Conservation (phyloP, 441 rosid species). For the Erysimum cheiri region DNA sequence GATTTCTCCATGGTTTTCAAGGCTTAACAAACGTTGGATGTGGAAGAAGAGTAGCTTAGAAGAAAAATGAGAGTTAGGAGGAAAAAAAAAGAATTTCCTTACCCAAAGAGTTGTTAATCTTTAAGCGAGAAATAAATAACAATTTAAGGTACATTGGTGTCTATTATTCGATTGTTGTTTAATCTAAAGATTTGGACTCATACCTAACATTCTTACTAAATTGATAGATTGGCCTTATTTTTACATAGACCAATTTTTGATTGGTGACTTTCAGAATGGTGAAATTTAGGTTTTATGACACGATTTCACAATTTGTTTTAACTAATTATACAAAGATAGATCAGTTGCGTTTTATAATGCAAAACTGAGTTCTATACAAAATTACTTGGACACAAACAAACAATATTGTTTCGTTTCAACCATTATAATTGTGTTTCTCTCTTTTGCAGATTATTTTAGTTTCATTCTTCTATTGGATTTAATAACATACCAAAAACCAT, state of each 20-base stretch:
- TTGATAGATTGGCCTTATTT: neutral
- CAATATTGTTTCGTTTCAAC: neutral
- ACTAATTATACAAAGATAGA: too few relatives aligned
- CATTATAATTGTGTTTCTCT: neutral
- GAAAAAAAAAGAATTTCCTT: neutral
- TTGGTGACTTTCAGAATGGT: neutral
- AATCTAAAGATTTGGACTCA: constrained; percentile 16
- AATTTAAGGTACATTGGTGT: neutral
- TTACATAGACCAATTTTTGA: neutral
- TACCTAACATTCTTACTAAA: constrained; percentile 27
- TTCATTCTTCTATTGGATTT: neutral
- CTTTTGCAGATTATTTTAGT: neutral
- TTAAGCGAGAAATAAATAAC: neutral
- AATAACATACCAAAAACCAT: neutral
- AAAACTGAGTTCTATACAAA: neutral
- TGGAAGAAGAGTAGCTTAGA: constrained; percentile 8
- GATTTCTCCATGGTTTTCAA: neutral
- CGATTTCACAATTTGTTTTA: neutral
- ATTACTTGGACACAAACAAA: too few relatives aligned
- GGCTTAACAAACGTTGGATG: neutral
- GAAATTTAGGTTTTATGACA: neutral
- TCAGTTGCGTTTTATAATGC: neutral
- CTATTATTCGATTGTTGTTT: neutral
- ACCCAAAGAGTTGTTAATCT: constrained; percentile 1
- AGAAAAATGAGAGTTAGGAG: neutral